Percentiles rank a stretch among this genome's conserved stretches.
phyloP scores from a whole-genome alignment of 73 alveolate species.

The Durusdinium trenchii region DNA sequence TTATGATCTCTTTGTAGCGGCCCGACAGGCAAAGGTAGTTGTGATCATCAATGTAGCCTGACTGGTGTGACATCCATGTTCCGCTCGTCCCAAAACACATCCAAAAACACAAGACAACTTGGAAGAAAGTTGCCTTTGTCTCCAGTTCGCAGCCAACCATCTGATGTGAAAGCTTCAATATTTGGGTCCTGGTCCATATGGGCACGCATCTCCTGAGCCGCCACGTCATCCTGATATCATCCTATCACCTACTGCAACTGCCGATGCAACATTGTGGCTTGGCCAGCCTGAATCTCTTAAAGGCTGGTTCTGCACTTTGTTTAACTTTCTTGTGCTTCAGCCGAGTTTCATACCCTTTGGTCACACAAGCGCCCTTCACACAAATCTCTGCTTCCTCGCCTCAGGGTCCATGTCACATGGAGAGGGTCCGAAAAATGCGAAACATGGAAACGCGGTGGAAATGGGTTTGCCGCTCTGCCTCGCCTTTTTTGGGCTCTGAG shows the following conservation, averaged over 20 bases:
- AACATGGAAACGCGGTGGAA: too few relatives aligned
- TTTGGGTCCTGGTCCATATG: slow-evolving; percentile 78
- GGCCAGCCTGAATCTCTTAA: too few relatives aligned
- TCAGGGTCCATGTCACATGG: not conserved
- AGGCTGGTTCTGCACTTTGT: not conserved
- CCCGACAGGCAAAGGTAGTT: slow-evolving; percentile 58
- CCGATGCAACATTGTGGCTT: too few relatives aligned
- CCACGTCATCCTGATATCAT: not conserved
- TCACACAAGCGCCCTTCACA: slow-evolving; percentile 60
- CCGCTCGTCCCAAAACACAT: not conserved
- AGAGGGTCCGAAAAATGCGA: too few relatives aligned
- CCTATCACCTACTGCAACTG: too few relatives aligned
- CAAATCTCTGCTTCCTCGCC: slow-evolving; percentile 61
- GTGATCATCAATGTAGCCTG: slow-evolving; percentile 57
- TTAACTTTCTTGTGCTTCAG: not conserved
- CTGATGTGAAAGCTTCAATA: slow-evolving; percentile 73
- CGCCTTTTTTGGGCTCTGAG: slow-evolving; percentile 32
- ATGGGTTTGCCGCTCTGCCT: too few relatives aligned
- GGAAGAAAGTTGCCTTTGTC: slow-evolving; percentile 25
- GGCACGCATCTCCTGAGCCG: slow-evolving; percentile 45
- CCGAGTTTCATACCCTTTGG: slow-evolving; percentile 53
- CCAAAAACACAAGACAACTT: not conserved
- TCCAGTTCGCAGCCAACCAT: slow-evolving; percentile 55
- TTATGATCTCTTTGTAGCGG: slow-evolving; percentile 78
- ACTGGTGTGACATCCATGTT: not conserved